Percentiles rank a stretch among this genome's conserved stretches.
phyloP scores from a whole-genome alignment of 1,139 yeast genomes.

The Pichia sp. region DNA sequence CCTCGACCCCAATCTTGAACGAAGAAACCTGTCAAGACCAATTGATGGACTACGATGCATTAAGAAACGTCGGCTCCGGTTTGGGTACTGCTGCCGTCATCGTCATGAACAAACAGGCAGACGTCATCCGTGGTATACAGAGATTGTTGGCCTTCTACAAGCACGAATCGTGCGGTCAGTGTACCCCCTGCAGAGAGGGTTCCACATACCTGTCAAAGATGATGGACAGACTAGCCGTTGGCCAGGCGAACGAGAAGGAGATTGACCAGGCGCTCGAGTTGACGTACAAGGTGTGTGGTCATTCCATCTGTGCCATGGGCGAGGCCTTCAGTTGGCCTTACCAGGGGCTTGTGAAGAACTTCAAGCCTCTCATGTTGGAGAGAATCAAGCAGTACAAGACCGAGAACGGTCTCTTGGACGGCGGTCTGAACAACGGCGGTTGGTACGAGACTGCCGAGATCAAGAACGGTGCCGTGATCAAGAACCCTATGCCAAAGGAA shows the following conservation, averaged over 20 bases:
- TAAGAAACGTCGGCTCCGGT: constrained; percentile 80
- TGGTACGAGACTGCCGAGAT: constrained; percentile 67
- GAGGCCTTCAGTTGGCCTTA: constrained; percentile 95
- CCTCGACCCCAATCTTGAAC: constrained; percentile 78
- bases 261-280: constrained; percentile 80
- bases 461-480: constrained; percentile 61
- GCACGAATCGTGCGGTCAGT: constrained; percentile 91
- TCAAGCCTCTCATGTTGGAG: constrained; percentile 76
- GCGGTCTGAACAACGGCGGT: constrained; percentile 63
- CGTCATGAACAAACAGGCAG: constrained; percentile 83
- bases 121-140: constrained; percentile 78
- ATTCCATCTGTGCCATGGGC: constrained; percentile 86
- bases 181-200: constrained; percentile 94
- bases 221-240: constrained; percentile 76
- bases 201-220: constrained; percentile 79
- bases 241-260: constrained; percentile 76
- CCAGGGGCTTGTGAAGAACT: constrained; percentile 78
- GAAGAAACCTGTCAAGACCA: constrained; percentile 62
- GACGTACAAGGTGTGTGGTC: constrained; percentile 83
- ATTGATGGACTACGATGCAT: constrained; percentile 81
- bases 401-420: constrained; percentile 34
- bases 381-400: constrained; percentile 52
- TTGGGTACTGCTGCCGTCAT: constrained; percentile 90
- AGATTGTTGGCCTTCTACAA: constrained; percentile 77
- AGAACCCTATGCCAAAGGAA: constrained; percentile 45